Evolutionary conservation across 2,329 filamentous ascomycete genomes (phyloP).

Genomic region (Torrubiellomyces zombiae): DNA sequence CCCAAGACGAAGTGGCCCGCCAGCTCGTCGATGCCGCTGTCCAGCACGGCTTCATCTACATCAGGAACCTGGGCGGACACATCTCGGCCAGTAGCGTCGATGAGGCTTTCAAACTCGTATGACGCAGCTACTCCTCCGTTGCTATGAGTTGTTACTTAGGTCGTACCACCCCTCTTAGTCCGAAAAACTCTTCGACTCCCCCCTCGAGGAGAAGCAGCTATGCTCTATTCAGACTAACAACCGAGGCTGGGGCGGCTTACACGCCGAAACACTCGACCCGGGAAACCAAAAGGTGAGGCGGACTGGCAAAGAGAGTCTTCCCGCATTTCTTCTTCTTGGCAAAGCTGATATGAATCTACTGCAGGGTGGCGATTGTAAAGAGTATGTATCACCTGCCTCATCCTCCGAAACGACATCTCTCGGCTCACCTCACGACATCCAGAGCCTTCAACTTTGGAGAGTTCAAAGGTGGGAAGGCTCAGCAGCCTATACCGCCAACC

Average conservation of each 20-base stretch:
- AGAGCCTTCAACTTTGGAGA: constrained; percentile 88
- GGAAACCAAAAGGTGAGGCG: constrained; percentile 57
- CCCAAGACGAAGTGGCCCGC: constrained; percentile 41
- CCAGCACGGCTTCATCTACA: constrained; percentile 77
- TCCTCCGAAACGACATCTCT: constrained; percentile 1
- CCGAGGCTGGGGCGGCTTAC: constrained; percentile 76
- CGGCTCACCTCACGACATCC: too few species aligned
- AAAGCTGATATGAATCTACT: too few species aligned
- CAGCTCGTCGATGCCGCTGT: constrained; percentile 65
- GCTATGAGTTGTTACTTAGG: too few species aligned
- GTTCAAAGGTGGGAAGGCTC: constrained; percentile 49
- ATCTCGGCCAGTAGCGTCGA: constrained; percentile 52
- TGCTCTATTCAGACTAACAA: constrained; percentile 70
- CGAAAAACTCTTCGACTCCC: constrained; percentile 52
- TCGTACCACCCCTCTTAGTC: constrained; percentile 35
- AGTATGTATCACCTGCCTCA: constrained; percentile 32
- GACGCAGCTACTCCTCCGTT: not conserved
- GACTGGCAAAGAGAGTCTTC: too few species aligned
- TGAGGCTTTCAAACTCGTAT: constrained; percentile 57
- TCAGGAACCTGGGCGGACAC: constrained; percentile 55
- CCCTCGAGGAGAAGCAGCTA: constrained; percentile 52
- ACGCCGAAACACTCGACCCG: constrained; percentile 75
- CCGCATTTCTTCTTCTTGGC: not conserved
- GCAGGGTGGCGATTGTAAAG: constrained; percentile 72
- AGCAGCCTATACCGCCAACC: constrained; percentile 58